Base-by-base conservation (phyloP, 495 filamentous ascomycete genomes). In the Extremus antarcticus region DNA sequence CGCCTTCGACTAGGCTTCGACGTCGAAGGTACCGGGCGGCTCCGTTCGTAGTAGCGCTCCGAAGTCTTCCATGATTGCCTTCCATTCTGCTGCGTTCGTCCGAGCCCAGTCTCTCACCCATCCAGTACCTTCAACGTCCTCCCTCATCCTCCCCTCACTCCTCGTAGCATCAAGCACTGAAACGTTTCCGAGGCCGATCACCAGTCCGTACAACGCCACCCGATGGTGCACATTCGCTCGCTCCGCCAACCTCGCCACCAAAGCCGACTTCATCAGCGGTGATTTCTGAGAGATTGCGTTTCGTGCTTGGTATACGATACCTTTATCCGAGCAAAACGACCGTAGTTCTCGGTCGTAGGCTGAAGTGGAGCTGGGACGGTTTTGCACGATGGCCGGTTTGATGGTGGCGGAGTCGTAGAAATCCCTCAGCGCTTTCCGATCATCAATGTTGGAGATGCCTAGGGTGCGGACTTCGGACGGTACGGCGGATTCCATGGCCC, bases 341-440 rank as follows among this genome's bases (percentile, higher is more conserved):
- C 87, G 76, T 8, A 90, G 58, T 1, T 72, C 65, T 0, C 72
- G 63, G 54, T 91, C 88, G 65, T 78, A 90, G 3, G 64, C 55
- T 2, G 78, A 84, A 1, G 67, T 72, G 1, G 69, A 68, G 54
- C 83, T 77, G 65, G 90, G 86, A 3, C 85, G 78, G 65, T 91
- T 91, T 67, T 92, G 87, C 38, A 91, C 82, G 3, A 87, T 73
- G 2, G 79, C 74, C 7, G 78, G 82, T 59, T 75, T 78, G 56
- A 82, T 65, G 8, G 55, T 68, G 17, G 71, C 70, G 13, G 68
- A 62, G 2, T 66, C 62, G 41, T 70, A 76, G 0, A 90, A 66
- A 11, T 68, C 66, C 23, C 71, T 61, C 0, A 94, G 72, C n/a
- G 77, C 61, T 0, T 71, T 60, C 2, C 84, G 61, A 40, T 73